Evolutionary conservation across 192 early-diverging fungal genomes (phyloP).

Genomic region (Ambispora gerdemannii): DNA sequence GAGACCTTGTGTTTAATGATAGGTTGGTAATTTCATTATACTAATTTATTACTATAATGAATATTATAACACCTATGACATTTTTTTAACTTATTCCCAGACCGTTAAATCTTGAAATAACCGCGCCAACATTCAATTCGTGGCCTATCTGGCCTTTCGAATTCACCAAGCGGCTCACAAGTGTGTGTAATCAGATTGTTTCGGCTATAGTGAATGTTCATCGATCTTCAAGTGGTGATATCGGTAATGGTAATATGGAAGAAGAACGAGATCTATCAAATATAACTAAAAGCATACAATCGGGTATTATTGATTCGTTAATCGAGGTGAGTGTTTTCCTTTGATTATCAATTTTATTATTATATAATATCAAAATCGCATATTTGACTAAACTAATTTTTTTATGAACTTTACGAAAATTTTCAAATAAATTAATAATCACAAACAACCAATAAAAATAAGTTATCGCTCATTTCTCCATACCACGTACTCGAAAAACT

Average conservation of each 20-base stretch:
- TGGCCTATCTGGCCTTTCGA: neutral
- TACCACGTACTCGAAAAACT: neutral
- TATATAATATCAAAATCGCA: too few relatives aligned
- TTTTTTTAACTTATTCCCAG: neutral
- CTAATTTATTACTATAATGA: neutral
- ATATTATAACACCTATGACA: too few relatives aligned
- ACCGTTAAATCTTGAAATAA: neutral
- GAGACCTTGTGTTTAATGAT: neutral
- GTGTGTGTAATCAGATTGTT: neutral
- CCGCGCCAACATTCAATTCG: neutral
- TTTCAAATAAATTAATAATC: too few relatives aligned
- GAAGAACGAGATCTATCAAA: neutral
- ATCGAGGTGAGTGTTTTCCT: neutral
- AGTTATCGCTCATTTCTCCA: neutral
- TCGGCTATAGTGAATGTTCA: neutral
- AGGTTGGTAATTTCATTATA: neutral
- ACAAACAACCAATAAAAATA: neutral
- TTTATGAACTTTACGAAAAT: too few relatives aligned
- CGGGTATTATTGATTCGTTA: neutral
- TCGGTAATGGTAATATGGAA: neutral
- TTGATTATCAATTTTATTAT: too few relatives aligned
- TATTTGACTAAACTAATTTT: too few relatives aligned
- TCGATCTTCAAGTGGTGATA: neutral
- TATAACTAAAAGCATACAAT: neutral
- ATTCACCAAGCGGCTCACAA: neutral